Conservation (phyloP, 352 stramenopile genomes). For the Pythium plurisporium region DNA sequence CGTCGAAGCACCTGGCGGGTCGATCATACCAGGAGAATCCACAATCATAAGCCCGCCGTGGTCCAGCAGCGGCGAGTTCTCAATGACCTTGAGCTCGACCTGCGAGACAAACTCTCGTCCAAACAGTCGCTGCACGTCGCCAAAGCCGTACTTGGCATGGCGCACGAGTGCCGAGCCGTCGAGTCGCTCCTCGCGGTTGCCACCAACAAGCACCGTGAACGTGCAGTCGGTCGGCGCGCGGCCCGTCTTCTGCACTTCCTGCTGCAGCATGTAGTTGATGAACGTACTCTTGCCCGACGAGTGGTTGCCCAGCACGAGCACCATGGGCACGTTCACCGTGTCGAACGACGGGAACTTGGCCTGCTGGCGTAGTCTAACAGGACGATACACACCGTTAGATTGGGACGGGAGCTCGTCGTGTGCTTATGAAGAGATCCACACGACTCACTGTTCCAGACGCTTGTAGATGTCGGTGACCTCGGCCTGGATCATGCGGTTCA, state of each 20-base stretch:
- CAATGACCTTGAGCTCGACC: conserved; percentile 81
- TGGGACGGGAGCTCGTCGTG: too few species aligned
- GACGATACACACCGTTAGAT: conserved; percentile 27
- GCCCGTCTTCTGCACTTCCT: conserved; percentile 80
- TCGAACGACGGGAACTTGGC: conserved; percentile 78
- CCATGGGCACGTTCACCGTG: conserved; percentile 76
- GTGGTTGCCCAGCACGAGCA: conserved; percentile 83
- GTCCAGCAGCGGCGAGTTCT: conserved; percentile 59
- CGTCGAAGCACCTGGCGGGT: conserved; percentile 55
- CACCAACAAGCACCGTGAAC: conserved; percentile 77
- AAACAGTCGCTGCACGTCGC: conserved; percentile 77
- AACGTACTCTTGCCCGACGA: conserved; percentile 85
- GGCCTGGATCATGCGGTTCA: conserved; percentile 84
- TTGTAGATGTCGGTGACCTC: conserved; percentile 65
- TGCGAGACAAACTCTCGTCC: conserved; percentile 80
- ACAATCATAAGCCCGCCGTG: conserved; percentile 81
- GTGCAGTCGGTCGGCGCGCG: conserved; percentile 78
- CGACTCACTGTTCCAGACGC: conserved; percentile 51
- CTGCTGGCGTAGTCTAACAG: conserved; percentile 44
- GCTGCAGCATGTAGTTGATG: conserved; percentile 85
- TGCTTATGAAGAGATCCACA: too few species aligned
- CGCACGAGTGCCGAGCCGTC: conserved; percentile 70
- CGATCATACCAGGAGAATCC: conserved; percentile 86
- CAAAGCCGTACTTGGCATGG: conserved; percentile 73
- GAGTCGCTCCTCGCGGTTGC: conserved; percentile 61